Conservation (phyloP, 2,329 filamentous ascomycete genomes). For the Penicillium hordei region DNA sequence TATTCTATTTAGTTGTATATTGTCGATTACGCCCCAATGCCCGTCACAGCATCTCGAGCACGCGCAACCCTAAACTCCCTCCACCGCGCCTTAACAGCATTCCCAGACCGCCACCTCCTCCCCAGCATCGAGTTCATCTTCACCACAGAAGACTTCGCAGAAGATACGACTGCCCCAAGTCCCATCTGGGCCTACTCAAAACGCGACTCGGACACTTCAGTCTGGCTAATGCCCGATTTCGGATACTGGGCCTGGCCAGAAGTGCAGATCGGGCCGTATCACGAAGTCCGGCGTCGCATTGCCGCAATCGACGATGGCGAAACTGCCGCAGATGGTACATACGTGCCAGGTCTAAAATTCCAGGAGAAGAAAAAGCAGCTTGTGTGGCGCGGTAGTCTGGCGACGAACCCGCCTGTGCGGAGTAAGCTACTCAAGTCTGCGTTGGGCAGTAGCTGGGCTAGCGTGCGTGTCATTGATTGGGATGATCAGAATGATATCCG, state of each 20-base stretch:
- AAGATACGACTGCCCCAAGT: slow-evolving; percentile 22
- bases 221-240: slow-evolving; percentile 57
- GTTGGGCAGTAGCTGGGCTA: slow-evolving; percentile 48
- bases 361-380: slow-evolving; percentile 47
- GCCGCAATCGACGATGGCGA: slow-evolving; percentile 38
- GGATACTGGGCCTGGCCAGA: slow-evolving; percentile 56
- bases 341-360: slow-evolving; percentile 24
- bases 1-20: slow-evolving; percentile 35
- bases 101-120: slow-evolving; percentile 40
- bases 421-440: slow-evolving; percentile 42
- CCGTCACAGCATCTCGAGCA: slow-evolving; percentile 37
- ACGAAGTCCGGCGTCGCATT: slow-evolving; percentile 44
- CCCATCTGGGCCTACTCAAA: slow-evolving; percentile 49
- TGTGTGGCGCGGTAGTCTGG: slow-evolving; percentile 50
- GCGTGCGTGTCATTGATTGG: slow-evolving; percentile 46
- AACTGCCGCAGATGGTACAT: slow-evolving; percentile 20
- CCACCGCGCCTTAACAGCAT: slow-evolving; percentile 48
- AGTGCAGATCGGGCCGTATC: slow-evolving; percentile 46
- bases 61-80: slow-evolving; percentile 49
- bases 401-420: slow-evolving; percentile 40
- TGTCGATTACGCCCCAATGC: slow-evolving; percentile 36
- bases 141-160: slow-evolving; percentile 47
- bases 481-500: slow-evolving; percentile 39
- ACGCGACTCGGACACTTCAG: slow-evolving; percentile 37
- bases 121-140: slow-evolving; percentile 54